Percentiles rank a stretch among this genome's conserved stretches.
These are phyloP conservation scores for Epichloe baconii DNA, from an alignment of 2,329 filamentous ascomycete genomes.

Conservation along the genomic window DNA sequence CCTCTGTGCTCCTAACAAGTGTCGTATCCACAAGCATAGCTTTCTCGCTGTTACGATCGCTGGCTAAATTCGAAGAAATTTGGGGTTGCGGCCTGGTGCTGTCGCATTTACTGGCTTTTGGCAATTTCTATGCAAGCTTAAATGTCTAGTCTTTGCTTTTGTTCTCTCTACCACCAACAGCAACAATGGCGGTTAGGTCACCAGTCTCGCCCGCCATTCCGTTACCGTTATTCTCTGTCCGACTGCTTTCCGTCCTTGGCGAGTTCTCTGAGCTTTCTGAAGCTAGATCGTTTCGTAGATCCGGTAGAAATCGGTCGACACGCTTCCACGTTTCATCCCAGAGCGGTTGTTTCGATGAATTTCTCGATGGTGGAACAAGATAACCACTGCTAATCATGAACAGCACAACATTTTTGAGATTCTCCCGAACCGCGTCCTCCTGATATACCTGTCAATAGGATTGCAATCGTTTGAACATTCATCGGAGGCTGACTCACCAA, in stretches of 20 bases:
- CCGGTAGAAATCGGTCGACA: slow-evolving; percentile 51
- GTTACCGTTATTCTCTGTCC: not conserved
- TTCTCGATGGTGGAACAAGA: slow-evolving; percentile 55
- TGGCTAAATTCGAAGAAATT: no score
- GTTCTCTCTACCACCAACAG: not conserved
- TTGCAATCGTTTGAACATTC: not conserved
- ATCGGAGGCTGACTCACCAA: slow-evolving; percentile 42
- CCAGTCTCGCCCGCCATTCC: not conserved
- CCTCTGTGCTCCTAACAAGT: no score
- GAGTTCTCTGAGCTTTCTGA: slow-evolving; percentile 28
- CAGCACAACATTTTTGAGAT: slow-evolving; percentile 86
- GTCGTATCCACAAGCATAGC: no score
- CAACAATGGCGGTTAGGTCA: not conserved
- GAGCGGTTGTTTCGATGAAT: slow-evolving; percentile 40
- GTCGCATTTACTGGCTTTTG: not conserved
- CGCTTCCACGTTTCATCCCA: slow-evolving; percentile 54
- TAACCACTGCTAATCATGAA: slow-evolving; percentile 89
- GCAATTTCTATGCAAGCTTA: not conserved
- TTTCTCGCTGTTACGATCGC: no score
- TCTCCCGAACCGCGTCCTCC: slow-evolving; percentile 92
- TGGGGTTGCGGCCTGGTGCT: not conserved
- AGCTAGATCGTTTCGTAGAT: slow-evolving; percentile 42
- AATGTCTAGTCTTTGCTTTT: not conserved
- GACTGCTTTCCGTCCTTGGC: not conserved
- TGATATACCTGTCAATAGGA: slow-evolving; percentile 23